Conservation (phyloP, 2,329 filamentous ascomycete genomes). For the Colletotrichum simmondsii region DNA sequence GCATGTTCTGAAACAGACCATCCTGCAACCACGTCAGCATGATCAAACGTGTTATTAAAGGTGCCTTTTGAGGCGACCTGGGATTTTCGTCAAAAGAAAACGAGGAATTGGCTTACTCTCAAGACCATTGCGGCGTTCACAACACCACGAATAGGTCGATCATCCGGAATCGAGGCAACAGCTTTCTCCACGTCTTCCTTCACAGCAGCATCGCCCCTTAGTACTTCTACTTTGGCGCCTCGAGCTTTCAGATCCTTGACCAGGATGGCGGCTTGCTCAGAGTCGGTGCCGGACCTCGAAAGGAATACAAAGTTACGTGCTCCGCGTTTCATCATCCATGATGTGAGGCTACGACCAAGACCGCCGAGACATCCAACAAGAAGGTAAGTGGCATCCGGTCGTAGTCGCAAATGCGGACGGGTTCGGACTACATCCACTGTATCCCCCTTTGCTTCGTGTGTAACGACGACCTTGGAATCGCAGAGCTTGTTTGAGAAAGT, state of each 20-base stretch:
- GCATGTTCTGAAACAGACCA: not conserved
- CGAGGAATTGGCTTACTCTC: not conserved
- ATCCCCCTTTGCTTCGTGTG: conserved; percentile 30
- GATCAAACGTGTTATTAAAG: not conserved
- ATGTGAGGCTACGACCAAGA: conserved; percentile 45
- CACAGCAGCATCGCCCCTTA: not conserved
- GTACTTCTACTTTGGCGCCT: conserved; percentile 26
- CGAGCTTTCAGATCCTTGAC: conserved; percentile 35
- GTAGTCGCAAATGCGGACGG: not conserved
- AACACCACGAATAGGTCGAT: not conserved
- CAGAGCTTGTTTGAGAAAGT: conserved; percentile 36
- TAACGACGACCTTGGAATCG: conserved; percentile 31
- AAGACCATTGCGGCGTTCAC: conserved; percentile 5
- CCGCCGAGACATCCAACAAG: conserved; percentile 50
- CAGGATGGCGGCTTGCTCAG: conserved; percentile 38
- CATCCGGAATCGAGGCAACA: not conserved
- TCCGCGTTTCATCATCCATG: conserved; percentile 47
- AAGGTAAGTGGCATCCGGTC: conserved; percentile 33
- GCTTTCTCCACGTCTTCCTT: not conserved
- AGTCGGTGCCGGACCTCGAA: conserved; percentile 42
- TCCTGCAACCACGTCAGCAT: conserved; percentile 33
- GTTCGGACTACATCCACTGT: conserved; percentile 28
- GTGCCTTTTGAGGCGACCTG: not conserved
- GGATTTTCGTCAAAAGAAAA: no score
- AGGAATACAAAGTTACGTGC: conserved; percentile 46